Percentiles rank a stretch among this genome's conserved stretches.
These are phyloP conservation scores for Amanita pseudoporphyria DNA, from an alignment of 768 basidiomycete species.

Conservation along the genomic window DNA sequence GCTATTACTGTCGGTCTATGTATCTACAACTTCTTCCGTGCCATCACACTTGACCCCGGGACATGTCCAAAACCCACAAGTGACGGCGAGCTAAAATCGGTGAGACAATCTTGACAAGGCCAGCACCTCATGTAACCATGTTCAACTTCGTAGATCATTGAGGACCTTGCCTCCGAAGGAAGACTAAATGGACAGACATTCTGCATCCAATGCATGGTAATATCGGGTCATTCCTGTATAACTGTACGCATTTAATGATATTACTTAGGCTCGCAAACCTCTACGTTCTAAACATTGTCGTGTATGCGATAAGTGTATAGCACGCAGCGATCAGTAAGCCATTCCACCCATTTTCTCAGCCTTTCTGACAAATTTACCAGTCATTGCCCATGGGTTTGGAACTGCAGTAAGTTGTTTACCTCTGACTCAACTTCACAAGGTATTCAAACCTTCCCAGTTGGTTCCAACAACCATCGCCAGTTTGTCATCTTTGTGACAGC, in stretches of 20 bases:
- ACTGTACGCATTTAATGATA: background rate
- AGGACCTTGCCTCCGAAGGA: constrained; percentile 82
- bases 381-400: constrained; percentile 99
- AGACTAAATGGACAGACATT: constrained; percentile 93
- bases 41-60: constrained; percentile 85
- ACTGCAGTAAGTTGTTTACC: constrained; percentile 60
- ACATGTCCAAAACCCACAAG: constrained; percentile 71
- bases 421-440: background rate
- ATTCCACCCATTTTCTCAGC: background rate
- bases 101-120: constrained; percentile 25
- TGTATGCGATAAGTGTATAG: constrained; percentile 81
- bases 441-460: constrained; percentile 40
- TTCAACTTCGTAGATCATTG: constrained; percentile 50
- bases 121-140: background rate
- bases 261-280: constrained; percentile 67
- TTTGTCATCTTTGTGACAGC: constrained; percentile 89
- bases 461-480: constrained; percentile 89
- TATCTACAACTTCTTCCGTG: constrained; percentile 84
- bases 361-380: constrained; percentile 27
- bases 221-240: constrained; percentile 12
- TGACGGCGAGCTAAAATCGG: constrained; percentile 83
- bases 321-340: constrained; percentile 87
- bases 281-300: constrained; percentile 94
- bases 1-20: constrained; percentile 63
- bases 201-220: constrained; percentile 90